A percentile compares a stretch with the other conserved stretches of the same genome.
Conservation (phyloP, 2,329 filamentous ascomycete genomes). For the Cladosporium sphaerospermum region DNA sequence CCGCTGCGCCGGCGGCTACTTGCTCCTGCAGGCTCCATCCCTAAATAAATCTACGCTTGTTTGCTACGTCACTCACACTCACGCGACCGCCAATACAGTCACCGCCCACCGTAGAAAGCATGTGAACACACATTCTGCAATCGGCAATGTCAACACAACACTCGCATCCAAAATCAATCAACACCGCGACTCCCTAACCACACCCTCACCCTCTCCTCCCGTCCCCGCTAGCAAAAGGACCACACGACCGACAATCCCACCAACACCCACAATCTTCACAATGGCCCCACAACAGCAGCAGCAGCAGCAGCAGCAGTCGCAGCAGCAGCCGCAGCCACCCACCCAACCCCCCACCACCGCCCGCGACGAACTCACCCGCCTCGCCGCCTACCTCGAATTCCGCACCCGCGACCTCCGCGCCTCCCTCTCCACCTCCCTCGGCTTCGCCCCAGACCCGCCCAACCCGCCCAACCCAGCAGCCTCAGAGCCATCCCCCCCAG, state of each 20-base stretch:
- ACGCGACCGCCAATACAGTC: too few relatives aligned
- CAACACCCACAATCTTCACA: background rate
- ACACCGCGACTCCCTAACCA: background rate
- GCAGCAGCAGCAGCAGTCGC: too few relatives aligned
- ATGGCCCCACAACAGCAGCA: background rate
- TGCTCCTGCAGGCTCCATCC: too few relatives aligned
- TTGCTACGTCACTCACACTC: too few relatives aligned
- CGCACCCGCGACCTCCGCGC: background rate
- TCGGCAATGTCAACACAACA: too few relatives aligned
- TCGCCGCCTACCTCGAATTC: background rate
- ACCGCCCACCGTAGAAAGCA: too few relatives aligned
- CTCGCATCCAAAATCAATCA: background rate
- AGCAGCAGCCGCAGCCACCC: background rate
- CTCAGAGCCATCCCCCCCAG: too few relatives aligned
- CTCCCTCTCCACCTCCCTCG: background rate
- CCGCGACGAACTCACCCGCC: constrained; percentile 1
- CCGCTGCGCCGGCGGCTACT: too few relatives aligned
- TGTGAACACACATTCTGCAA: too few relatives aligned
- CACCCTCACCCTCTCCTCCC: background rate
- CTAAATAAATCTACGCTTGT: too few relatives aligned
- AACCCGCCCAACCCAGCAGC: too few relatives aligned
- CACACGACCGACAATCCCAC: background rate
- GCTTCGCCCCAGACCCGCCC: too few relatives aligned
- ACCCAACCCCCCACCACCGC: background rate
- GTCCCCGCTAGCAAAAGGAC: background rate